These are phyloP conservation scores for Pseudonectria buxi DNA, from an alignment of 2,329 filamentous ascomycete species.

Conservation along the genomic window DNA sequence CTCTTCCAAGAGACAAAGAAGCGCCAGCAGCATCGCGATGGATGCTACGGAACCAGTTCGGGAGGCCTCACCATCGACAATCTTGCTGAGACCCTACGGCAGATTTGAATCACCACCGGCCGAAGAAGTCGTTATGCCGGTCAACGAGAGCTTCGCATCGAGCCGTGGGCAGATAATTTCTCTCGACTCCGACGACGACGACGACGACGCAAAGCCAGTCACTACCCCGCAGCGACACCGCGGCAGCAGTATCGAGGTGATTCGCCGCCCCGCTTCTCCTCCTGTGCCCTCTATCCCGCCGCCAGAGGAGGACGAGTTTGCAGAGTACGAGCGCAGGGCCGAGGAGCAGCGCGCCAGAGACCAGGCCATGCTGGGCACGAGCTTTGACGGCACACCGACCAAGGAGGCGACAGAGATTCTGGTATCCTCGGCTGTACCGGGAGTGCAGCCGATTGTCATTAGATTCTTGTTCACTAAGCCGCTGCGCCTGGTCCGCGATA, in stretches of 20 bases:
- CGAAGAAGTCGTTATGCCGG: too few relatives aligned
- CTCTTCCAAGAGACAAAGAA: slow-evolving; percentile 12
- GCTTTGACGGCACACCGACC: slow-evolving; percentile 6
- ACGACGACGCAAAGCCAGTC: slow-evolving; percentile 6
- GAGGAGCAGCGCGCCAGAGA: slow-evolving; percentile 25
- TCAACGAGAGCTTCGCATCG: slow-evolving; percentile 1
- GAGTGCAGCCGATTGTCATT: slow-evolving; percentile 45
- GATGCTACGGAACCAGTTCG: slow-evolving; percentile 7
- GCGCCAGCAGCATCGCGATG: slow-evolving; percentile 5
- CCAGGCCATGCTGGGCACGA: slow-evolving; percentile 14
- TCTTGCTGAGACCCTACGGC: slow-evolving; percentile 6
- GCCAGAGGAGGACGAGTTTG: slow-evolving; percentile 36
- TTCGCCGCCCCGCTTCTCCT: slow-evolving; percentile 3
- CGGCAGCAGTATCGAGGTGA: slow-evolving; percentile 11
- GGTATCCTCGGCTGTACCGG: slow-evolving; percentile 58
- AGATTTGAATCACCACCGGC: background rate
- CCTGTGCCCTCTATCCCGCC: slow-evolving; percentile 6
- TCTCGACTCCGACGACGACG: slow-evolving; percentile 28
- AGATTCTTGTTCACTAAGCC: slow-evolving; percentile 61
- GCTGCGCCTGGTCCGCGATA: slow-evolving; percentile 58
- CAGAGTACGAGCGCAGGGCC: slow-evolving; percentile 39
- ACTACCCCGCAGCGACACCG: background rate
- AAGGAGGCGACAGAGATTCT: slow-evolving; percentile 26
- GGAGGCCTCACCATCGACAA: slow-evolving; percentile 18
- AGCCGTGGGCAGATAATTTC: slow-evolving; percentile 17